Percentiles rank a stretch among this genome's conserved stretches.
phyloP scores from a whole-genome alignment of 2,329 filamentous ascomycete species.

The Hypoxylon sp. region DNA sequence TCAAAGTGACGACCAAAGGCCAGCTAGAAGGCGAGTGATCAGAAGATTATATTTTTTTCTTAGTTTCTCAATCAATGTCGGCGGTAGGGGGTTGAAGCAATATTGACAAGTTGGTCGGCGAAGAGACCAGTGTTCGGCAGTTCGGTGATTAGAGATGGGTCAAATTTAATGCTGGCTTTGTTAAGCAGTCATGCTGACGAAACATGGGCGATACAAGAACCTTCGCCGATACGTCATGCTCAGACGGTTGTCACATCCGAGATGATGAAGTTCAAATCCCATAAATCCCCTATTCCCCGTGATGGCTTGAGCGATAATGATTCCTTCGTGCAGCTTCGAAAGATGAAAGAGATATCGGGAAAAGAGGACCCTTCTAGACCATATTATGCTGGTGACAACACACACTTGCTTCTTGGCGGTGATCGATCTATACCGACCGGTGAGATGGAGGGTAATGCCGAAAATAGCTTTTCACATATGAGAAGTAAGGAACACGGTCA shows the following conservation, averaged over 20 bases:
- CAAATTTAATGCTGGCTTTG: slow-evolving; percentile 17
- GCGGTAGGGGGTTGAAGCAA: slow-evolving; percentile 28
- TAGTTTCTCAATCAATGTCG: slow-evolving; percentile 12
- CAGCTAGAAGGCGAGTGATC: slow-evolving; percentile 11
- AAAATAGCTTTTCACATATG: slow-evolving; percentile 23
- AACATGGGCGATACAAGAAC: slow-evolving; percentile 28
- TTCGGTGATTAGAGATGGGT: slow-evolving; percentile 31
- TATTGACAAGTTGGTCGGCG: slow-evolving; percentile 34
- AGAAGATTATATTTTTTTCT: slow-evolving; percentile 9
- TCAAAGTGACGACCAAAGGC: slow-evolving; percentile 9
- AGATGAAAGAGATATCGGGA: slow-evolving; percentile 19
- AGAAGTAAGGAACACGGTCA: slow-evolving; percentile 10
- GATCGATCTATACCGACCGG: slow-evolving; percentile 24
- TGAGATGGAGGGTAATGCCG: slow-evolving; percentile 25
- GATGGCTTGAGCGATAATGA: slow-evolving; percentile 3
- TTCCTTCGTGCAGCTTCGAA: slow-evolving; percentile 11
- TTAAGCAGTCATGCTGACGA: slow-evolving; percentile 31
- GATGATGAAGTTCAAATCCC: slow-evolving; percentile 33
- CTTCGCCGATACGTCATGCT: slow-evolving; percentile 37
- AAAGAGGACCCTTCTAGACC: neutral
- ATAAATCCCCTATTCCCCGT: slow-evolving; percentile 36
- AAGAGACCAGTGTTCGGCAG: slow-evolving; percentile 36
- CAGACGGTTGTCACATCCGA: slow-evolving; percentile 32
- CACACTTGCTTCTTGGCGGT: slow-evolving; percentile 22
- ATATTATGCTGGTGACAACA: slow-evolving; percentile 23